A percentile compares a stretch with the other conserved stretches of the same genome.
Evolutionary conservation across 352 stramenopile species (phyloP).

Genomic region (Elongisporangium undulatum): DNA sequence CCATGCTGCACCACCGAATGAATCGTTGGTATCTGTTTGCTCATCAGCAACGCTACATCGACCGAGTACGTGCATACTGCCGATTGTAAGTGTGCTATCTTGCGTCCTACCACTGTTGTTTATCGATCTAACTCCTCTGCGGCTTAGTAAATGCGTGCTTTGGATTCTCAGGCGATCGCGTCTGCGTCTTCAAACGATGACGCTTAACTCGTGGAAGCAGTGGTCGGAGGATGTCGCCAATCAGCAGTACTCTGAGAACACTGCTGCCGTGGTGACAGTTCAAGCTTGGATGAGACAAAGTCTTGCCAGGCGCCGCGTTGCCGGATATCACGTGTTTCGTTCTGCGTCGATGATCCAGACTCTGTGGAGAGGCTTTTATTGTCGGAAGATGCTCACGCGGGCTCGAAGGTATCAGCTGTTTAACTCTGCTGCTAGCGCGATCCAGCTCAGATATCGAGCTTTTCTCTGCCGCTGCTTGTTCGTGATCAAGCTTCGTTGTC

Average conservation of each 20-base stretch:
- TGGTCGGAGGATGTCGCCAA: slow-evolving; percentile 21
- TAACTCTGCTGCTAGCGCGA: slow-evolving; percentile 12
- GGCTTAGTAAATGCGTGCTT: slow-evolving; percentile 37
- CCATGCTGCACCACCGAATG: slow-evolving; percentile 12
- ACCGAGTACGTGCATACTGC: slow-evolving; percentile 34
- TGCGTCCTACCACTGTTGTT: not conserved
- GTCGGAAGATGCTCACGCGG: slow-evolving; percentile 35
- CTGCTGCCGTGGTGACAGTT: slow-evolving; percentile 40
- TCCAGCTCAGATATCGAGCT: slow-evolving; percentile 38
- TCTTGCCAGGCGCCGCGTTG: slow-evolving; percentile 17
- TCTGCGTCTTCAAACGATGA: slow-evolving; percentile 12
- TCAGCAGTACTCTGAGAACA: slow-evolving; percentile 27
- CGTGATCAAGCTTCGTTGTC: slow-evolving; percentile 12
- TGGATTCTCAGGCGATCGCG: slow-evolving; percentile 36
- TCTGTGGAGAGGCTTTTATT: slow-evolving; percentile 44
- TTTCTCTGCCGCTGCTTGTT: slow-evolving; percentile 34
- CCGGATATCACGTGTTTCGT: slow-evolving; percentile 18
- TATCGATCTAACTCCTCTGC: not conserved
- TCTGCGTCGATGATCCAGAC: slow-evolving; percentile 33
- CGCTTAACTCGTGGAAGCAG: slow-evolving; percentile 21
- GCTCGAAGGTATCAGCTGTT: slow-evolving; percentile 31
- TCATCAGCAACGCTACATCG: slow-evolving; percentile 13
- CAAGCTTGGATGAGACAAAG: slow-evolving; percentile 46
- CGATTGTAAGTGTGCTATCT: slow-evolving; percentile 25
- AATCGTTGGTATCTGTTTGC: slow-evolving; percentile 19